Percentiles rank a stretch among this genome's conserved stretches.
Evolutionary conservation across 371 early-diverging fungal species (phyloP).

Genomic region (Mortierella sp.): DNA sequence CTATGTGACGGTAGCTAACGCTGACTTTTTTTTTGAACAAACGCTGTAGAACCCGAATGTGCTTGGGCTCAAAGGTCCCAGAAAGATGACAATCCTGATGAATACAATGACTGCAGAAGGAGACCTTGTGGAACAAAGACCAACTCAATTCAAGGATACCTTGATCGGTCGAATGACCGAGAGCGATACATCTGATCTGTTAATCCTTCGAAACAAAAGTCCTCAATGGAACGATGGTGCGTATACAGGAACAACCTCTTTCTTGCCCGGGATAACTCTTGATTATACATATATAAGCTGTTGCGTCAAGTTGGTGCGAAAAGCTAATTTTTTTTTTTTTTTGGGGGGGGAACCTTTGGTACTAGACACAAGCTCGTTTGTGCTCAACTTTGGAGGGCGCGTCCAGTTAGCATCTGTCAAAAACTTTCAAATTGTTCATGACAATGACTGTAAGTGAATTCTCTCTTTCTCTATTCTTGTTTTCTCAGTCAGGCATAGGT

Average conservation of each 20-base stretch:
- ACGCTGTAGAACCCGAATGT: slow-evolving; percentile 82
- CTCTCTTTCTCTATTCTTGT: background rate
- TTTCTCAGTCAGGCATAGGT: background rate
- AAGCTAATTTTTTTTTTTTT: slow-evolving; percentile 1
- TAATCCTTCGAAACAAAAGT: slow-evolving; percentile 87
- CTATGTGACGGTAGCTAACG: no score
- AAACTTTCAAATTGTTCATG: slow-evolving; percentile 97
- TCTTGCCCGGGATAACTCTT: background rate
- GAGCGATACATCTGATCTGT: slow-evolving; percentile 67
- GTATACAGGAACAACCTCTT: background rate
- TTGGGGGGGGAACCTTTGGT: no score
- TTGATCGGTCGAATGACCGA: slow-evolving; percentile 70
- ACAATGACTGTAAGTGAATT: slow-evolving; percentile 78
- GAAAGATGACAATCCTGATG: slow-evolving; percentile 90
- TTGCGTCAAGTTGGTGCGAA: no score
- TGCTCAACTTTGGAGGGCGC: slow-evolving; percentile 94
- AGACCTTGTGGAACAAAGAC: slow-evolving; percentile 66
- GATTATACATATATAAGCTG: background rate
- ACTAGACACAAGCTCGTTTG: slow-evolving; percentile 92
- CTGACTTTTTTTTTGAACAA: background rate
- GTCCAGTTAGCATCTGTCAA: slow-evolving; percentile 96
- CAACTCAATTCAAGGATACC: slow-evolving; percentile 70
- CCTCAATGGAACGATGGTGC: slow-evolving; percentile 94
- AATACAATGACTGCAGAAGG: slow-evolving; percentile 78
- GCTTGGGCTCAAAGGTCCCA: slow-evolving; percentile 91